Percentiles rank a stretch among this genome's conserved stretches.
phyloP scores from a whole-genome alignment of 805 yeast species.

The Spathaspora girioi region DNA sequence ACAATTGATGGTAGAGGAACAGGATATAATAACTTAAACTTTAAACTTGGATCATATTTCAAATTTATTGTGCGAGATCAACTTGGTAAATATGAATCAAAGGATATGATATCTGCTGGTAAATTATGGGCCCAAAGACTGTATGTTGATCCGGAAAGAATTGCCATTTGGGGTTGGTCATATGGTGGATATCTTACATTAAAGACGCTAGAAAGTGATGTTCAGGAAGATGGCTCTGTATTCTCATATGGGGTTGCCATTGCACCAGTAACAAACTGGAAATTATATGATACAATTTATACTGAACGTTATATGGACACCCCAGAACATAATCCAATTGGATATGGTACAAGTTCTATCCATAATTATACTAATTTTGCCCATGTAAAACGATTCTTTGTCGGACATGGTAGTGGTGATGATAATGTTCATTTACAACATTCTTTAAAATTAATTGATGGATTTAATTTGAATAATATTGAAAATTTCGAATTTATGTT shows the following conservation, averaged over 20 bases:
- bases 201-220: slow-evolving; percentile 68
- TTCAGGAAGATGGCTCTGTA: slow-evolving; percentile 44
- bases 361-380: slow-evolving; percentile 44
- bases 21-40: slow-evolving; percentile 67
- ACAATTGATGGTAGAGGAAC: slow-evolving; percentile 98
- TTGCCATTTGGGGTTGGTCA: slow-evolving; percentile 87
- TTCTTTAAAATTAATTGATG: slow-evolving; percentile 57
- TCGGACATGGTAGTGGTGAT: slow-evolving; percentile 84
- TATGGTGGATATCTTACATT: slow-evolving; percentile 79
- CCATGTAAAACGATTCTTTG: slow-evolving; percentile 50
- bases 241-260: slow-evolving; percentile 79
- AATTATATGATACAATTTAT: slow-evolving; percentile 69
- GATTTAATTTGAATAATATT: slow-evolving; percentile 64
- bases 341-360: slow-evolving; percentile 45
- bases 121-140: slow-evolving; percentile 56
- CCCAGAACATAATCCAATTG: slow-evolving; percentile 47
- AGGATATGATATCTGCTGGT: slow-evolving; percentile 86
- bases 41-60: slow-evolving; percentile 48
- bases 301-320: slow-evolving; percentile 73
- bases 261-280: slow-evolving; percentile 84
- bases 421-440: slow-evolving; percentile 82
- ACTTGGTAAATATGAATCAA: slow-evolving; percentile 77
- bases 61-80: slow-evolving; percentile 77
- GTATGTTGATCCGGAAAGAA: slow-evolving; percentile 57
- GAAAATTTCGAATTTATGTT: slow-evolving; percentile 80